These are phyloP conservation scores for Ampelocalamus luodianensis DNA, from an alignment of 176 grass and related monocot species.

Conservation along the genomic window DNA sequence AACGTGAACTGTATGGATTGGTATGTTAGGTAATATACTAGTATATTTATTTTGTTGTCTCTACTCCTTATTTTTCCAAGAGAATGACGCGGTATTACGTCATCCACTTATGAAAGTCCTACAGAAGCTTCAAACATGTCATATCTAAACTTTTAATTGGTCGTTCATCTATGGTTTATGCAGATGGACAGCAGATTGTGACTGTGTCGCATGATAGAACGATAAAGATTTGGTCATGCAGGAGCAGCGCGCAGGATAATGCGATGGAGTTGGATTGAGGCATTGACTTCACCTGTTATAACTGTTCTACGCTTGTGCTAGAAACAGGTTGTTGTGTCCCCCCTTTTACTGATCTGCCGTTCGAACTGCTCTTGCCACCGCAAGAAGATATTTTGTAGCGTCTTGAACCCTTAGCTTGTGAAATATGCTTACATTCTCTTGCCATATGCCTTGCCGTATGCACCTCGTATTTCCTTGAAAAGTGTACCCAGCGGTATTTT, in stretches of 20 bases:
- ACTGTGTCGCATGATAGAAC: conserved; percentile 93
- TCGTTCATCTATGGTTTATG: conserved; percentile 28
- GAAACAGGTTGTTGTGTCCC: background rate
- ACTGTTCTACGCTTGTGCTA: background rate
- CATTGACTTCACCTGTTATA: conserved; percentile 10
- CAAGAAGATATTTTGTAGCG: conserved; percentile 23
- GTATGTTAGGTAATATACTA: background rate
- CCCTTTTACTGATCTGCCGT: background rate
- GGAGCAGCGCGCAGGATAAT: conserved; percentile 58
- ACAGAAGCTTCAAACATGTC: background rate
- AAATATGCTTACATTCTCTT: conserved; percentile 27
- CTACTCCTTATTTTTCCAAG: no score
- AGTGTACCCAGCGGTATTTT: background rate
- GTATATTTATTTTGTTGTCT: no score
- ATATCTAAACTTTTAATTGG: background rate
- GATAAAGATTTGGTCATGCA: conserved; percentile 89
- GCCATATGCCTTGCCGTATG: background rate
- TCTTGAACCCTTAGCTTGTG: conserved; percentile 32
- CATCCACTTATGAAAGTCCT: background rate
- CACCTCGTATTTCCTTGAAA: background rate
- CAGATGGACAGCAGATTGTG: conserved; percentile 96
- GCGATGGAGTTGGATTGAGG: conserved; percentile 81
- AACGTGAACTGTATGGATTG: background rate
- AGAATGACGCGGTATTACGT: background rate
- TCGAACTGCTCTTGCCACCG: background rate